Percentiles rank a stretch among this genome's conserved stretches.
phyloP scores from a whole-genome alignment of 1,284 basidiomycete genomes.

The Apiotrichum montevideense region DNA sequence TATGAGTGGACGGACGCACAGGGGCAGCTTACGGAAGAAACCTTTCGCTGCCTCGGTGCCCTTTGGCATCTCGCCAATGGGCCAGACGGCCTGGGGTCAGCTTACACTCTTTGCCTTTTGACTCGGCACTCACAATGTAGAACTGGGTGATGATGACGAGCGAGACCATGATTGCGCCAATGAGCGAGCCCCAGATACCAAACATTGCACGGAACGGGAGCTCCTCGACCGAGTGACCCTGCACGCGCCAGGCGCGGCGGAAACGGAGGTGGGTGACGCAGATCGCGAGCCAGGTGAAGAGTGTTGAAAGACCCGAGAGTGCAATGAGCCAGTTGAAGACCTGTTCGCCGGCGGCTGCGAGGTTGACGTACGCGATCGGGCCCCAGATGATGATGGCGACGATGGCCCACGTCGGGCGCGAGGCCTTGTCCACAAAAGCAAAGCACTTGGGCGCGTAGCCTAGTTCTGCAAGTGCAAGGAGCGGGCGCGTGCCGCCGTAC shows the following conservation, averaged over 20 bases:
- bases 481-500: conserved; percentile 43
- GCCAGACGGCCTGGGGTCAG: conserved; percentile 10
- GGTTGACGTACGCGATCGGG: conserved; percentile 47
- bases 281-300: conserved; percentile 49
- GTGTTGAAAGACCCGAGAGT: conserved; percentile 52
- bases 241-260: conserved; percentile 46
- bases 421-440: conserved; percentile 51
- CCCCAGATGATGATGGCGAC: conserved; percentile 41
- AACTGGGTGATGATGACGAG: conserved; percentile 44
- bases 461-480: conserved; percentile 43
- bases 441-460: conserved; percentile 50
- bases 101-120: no score
- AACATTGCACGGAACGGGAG: conserved; percentile 47
- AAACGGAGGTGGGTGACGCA: conserved; percentile 44
- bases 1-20: no score
- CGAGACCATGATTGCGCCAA: conserved; percentile 44
- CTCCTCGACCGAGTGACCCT: conserved; percentile 47
- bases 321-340: conserved; percentile 51
- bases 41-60: conserved; percentile 33
- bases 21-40: conserved; percentile 3
- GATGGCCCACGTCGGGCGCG: conserved; percentile 50
- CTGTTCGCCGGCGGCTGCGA: conserved; percentile 29
- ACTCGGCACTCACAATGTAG: conserved; percentile 26
- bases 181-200: conserved; percentile 49
- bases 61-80: conserved; percentile 12